Evolutionary conservation across 768 basidiomycete species (phyloP).

Genomic region (Kwoniella sp.): DNA sequence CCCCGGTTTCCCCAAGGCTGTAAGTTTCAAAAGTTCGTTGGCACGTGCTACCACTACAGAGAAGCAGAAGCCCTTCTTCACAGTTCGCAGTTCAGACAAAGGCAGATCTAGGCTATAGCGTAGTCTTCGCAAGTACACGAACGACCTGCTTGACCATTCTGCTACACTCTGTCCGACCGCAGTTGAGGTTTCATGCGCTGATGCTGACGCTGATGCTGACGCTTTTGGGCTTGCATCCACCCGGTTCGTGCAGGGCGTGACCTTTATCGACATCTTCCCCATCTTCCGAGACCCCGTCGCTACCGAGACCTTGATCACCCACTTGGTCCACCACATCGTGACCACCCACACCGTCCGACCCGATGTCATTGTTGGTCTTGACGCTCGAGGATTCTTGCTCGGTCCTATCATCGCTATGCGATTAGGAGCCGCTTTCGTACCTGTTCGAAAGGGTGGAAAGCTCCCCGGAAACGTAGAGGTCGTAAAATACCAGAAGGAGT

Average conservation of each 20-base stretch:
- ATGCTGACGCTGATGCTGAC: no score
- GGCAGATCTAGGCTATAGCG: no score
- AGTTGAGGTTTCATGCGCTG: no score
- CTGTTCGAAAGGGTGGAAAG: slow-evolving; percentile 91
- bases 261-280: slow-evolving; percentile 93
- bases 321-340: slow-evolving; percentile 80
- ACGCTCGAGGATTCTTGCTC: slow-evolving; percentile 92
- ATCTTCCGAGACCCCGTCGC: slow-evolving; percentile 80
- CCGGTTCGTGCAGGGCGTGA: slow-evolving; percentile 70
- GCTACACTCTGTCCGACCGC: no score
- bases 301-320: slow-evolving; percentile 87
- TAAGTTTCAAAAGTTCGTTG: slow-evolving; percentile 49
- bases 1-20: slow-evolving; percentile 85
- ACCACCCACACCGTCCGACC: slow-evolving; percentile 59
- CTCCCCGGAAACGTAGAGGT: slow-evolving; percentile 81
- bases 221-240: no score
- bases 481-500: slow-evolving; percentile 86
- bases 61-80: no score
- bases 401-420: slow-evolving; percentile 89
- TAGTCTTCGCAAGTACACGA: no score
- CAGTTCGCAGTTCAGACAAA: no score
- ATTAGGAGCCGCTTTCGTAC: slow-evolving; percentile 90
- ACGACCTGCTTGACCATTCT: no score
- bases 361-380: slow-evolving; percentile 91
- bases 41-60: no score